Percentiles rank a stretch among this genome's conserved stretches.
These are phyloP conservation scores for Xylaria digitata DNA, from an alignment of 2,329 filamentous ascomycete genomes.

Conservation along the genomic window DNA sequence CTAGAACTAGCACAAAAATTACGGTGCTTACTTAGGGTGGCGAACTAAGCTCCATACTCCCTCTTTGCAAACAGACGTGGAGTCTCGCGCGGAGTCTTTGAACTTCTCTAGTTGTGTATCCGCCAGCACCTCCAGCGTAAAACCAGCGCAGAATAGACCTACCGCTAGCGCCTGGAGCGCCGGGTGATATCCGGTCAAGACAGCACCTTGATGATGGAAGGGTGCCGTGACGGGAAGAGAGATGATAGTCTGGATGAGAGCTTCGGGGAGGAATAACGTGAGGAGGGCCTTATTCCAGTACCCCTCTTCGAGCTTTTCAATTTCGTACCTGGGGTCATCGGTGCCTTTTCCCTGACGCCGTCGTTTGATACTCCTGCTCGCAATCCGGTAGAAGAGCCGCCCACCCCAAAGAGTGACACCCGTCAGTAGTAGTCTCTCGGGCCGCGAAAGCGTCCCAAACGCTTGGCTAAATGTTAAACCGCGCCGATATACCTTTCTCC, in stretches of 20 bases:
- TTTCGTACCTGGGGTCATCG: conserved; percentile 67
- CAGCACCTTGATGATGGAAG: conserved; percentile 57
- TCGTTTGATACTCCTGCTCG: conserved; percentile 59
- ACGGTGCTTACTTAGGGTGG: conserved; percentile 67
- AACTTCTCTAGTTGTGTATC: conserved; percentile 64
- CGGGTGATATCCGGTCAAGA: conserved; percentile 49
- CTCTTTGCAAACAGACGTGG: conserved; percentile 60
- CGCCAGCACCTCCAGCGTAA: conserved; percentile 66
- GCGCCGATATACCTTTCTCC: conserved; percentile 59
- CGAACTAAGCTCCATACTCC: conserved; percentile 71
- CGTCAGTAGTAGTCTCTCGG: conserved; percentile 65
- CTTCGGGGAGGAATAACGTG: conserved; percentile 67
- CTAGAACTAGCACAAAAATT: not conserved
- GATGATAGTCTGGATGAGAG: conserved; percentile 66
- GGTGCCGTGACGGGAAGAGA: conserved; percentile 67
- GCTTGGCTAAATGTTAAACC: conserved; percentile 60
- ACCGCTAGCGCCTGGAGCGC: conserved; percentile 58
- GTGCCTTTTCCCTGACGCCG: conserved; percentile 49
- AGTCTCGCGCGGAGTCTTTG: conserved; percentile 58
- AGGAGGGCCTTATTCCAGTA: conserved; percentile 70
- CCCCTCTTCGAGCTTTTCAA: conserved; percentile 60
- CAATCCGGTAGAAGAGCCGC: conserved; percentile 66
- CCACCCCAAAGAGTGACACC: conserved; percentile 69
- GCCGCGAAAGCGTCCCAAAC: conserved; percentile 61
- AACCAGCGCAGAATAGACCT: conserved; percentile 66